These are phyloP conservation scores for Sisymbrium irio DNA, from an alignment of 345 rosid genomes.

Conservation along the genomic window DNA sequence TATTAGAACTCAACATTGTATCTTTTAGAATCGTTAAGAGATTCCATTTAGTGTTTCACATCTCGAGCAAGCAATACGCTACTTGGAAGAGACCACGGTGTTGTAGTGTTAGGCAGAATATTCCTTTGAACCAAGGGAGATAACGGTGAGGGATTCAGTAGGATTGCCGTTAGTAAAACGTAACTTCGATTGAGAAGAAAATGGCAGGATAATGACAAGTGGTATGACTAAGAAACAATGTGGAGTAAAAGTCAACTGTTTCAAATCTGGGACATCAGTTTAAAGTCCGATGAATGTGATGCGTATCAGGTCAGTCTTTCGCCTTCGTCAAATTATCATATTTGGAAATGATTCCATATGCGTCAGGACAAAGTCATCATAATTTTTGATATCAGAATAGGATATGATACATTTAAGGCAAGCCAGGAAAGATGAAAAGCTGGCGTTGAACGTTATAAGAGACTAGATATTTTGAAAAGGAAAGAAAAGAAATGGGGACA, in stretches of 20 bases:
- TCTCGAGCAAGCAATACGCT: neutral
- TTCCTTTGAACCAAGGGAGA: neutral
- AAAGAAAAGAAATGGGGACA: constrained; percentile 15
- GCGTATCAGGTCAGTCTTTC: constrained; percentile 15
- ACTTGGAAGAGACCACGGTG: neutral
- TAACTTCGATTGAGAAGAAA: constrained; percentile 38
- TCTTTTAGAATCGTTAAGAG: neutral
- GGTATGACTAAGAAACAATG: constrained; percentile 31
- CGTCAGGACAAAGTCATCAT: neutral
- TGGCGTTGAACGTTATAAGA: constrained; percentile 27
- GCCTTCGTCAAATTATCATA: constrained; percentile 3
- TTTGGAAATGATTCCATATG: constrained; percentile 3
- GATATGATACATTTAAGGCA: constrained; percentile 24
- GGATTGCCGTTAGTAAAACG: neutral
- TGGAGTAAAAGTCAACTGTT: constrained; percentile 16
- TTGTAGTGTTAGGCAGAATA: neutral
- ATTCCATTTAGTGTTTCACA: neutral
- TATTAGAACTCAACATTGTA: neutral
- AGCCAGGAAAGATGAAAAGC: constrained; percentile 16
- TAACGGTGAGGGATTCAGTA: neutral
- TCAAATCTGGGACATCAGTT: neutral
- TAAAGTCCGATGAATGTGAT: constrained; percentile 11
- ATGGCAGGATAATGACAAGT: constrained; percentile 42
- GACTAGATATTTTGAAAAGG: constrained; percentile 9
- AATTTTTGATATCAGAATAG: constrained; percentile 4